Conservation (phyloP, 208 protist genomes). For the Leishmania guyanensis region DNA sequence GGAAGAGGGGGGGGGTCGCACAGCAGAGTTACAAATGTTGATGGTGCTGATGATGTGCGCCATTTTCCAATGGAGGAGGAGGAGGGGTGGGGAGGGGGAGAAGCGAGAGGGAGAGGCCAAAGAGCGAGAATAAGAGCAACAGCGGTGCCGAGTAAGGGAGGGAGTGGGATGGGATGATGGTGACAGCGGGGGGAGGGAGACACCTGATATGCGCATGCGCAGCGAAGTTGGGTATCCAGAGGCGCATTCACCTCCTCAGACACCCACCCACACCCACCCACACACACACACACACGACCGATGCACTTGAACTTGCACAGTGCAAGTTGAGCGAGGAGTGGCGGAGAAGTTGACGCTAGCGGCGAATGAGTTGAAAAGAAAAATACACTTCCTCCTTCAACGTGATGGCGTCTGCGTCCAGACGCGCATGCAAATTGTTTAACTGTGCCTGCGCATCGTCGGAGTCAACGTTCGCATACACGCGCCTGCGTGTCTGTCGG, state of each 20-base stretch:
- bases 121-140: constrained; percentile 8
- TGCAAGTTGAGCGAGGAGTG: neutral
- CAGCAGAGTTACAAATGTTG: neutral
- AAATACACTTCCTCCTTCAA: neutral
- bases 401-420: neutral
- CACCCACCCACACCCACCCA: neutral
- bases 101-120: constrained; percentile 2
- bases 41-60: neutral
- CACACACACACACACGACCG: neutral
- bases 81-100: too few relatives aligned
- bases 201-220: neutral
- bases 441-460: neutral
- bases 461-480: neutral
- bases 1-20: neutral
- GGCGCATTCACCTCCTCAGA: neutral
- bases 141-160: neutral
- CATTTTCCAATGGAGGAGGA: neutral
- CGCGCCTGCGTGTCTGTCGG: neutral
- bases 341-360: neutral
- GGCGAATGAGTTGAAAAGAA: neutral
- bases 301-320: neutral
- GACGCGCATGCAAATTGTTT: neutral
- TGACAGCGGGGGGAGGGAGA: neutral
- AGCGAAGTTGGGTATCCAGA: neutral
- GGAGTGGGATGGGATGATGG: neutral